Evolutionary conservation across 805 yeast species (phyloP), one percentile per base, ranked within the genome.

Genomic region (Wickerhamomyces bovis): DNA sequence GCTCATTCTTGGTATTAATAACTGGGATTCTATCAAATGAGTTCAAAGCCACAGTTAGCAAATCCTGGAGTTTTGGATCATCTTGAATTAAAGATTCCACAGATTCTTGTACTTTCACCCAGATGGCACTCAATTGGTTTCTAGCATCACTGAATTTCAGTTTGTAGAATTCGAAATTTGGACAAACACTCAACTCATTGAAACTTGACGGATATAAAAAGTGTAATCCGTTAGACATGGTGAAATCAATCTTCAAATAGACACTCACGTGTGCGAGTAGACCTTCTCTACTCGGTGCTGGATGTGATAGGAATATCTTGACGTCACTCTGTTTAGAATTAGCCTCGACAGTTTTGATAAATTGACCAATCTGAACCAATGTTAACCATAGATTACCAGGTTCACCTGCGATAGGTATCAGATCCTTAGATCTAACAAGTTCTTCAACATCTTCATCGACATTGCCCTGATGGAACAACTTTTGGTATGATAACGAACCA

Each of bases 341-440:
- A 47, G 66, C 45, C 59, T 70, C 65, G 48, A 68, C 72, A 0
- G 80, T 75, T 50, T 76, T 71, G 19, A 80, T 68, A 44, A 85
- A 68, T 60, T 77, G 82, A 4, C 92, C 90, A 36, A 86, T 65
- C 60, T 85, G 94, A 44, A 83, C 63, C 49, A 83, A 63, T 9
- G 88, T 81, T 35, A 83, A 73, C 95, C 95, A 85, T 39, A 83
- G 71, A 52, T 82, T 82, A 2, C 92, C 90, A 1, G 78, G 76
- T 50, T 74, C 78, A 2, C 80, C 78, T 38, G 78, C 72, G 5
- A 83, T 80, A 1, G 85, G 83, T 20, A 78, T 65, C 13, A 63
- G 47, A 9, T 57, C 53, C 22, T 56, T 57, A 2, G 60, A 56
- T 11, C 56, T 49, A 26, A 41, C 38, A 5, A 54, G 42, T 31